Base-by-base conservation (phyloP, 2,329 filamentous ascomycete species). In the Apiospora kogelbergensis region DNA sequence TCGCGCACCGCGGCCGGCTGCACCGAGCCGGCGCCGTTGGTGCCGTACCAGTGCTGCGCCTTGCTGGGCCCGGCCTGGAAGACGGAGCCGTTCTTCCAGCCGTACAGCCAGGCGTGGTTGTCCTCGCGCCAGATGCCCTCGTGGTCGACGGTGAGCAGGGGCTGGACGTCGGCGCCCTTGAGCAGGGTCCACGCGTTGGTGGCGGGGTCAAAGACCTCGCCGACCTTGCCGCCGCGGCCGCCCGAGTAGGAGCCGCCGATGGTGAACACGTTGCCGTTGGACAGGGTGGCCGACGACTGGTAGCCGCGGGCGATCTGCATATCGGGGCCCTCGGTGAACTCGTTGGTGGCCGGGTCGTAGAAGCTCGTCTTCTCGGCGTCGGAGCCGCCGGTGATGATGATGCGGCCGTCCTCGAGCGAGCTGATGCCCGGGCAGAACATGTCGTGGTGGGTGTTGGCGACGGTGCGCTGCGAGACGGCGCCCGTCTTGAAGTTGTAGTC, bases 31-130 rank as follows among this genome's bases (percentile, higher is more conserved):
- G 75, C 76, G 6, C 82, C 83, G 1, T 73, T 73, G 0, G 83
- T 85, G 41, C 79, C 78, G 72, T 84, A 89, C 88, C 88, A 90
- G 73, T 90, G 84, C 84, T 88, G 88, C 1, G 79, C 77, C 64
- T 78, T 83, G 68, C 82, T 84, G 0, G 86, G 87, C 0, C 87
- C 87, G 2, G 85, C 87, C 72, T 89, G 86, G 74, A 89, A 87
- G 6, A 87, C 81, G 20, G 76, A 81, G 7, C 78, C 78, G 68
- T 79, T 76, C 68, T 80, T 84, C 84, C 84, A 85, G 17, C 73
- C 79, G 68, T 84, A 85, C 1, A 85, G 77, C 85, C 84, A 86
- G 15, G 73, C 84, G 71, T 87, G 85, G 70, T 86, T 86, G 69
- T 86, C 84, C 15, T 85, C 84, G 33, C 68, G 66, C 68, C 68